These are phyloP conservation scores for Pseudoperonospora humuli DNA, from an alignment of 352 stramenopile genomes.

Conservation along the genomic window DNA sequence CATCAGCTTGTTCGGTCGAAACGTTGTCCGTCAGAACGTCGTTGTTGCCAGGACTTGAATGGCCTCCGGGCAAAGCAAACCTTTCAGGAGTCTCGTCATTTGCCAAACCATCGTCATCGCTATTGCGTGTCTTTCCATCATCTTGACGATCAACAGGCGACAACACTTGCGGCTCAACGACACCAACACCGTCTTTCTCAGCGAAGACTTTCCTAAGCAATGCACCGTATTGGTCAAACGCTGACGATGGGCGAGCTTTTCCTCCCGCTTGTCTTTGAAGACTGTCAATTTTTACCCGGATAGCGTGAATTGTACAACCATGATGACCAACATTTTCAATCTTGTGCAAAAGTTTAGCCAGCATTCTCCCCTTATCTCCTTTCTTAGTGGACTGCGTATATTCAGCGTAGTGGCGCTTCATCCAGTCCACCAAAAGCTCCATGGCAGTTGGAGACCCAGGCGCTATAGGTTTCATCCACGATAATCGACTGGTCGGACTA, in stretches of 20 bases:
- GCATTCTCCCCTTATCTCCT: constrained; percentile 21
- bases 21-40: not conserved
- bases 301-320: constrained; percentile 21
- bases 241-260: constrained; percentile 13
- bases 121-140: constrained; percentile 2
- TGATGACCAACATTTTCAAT: constrained; percentile 16
- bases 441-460: constrained; percentile 14
- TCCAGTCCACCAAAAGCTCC: constrained; percentile 21
- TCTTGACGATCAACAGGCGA: constrained; percentile 3
- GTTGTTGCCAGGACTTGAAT: not conserved
- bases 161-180: not conserved
- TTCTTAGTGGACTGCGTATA: constrained; percentile 24
- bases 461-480: constrained; percentile 21
- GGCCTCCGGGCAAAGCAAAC: constrained; percentile 1
- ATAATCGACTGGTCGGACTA: constrained; percentile 9
- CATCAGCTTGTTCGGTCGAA: not conserved
- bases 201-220: constrained; percentile 16
- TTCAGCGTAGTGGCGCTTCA: constrained; percentile 10
- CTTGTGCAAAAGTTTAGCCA: constrained; percentile 11
- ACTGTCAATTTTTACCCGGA: constrained; percentile 27
- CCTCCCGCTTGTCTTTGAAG: constrained; percentile 20
- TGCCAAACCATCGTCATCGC: constrained; percentile 4
- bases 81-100: constrained; percentile 1
- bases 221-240: constrained; percentile 16
- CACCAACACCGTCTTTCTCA: constrained; percentile 2